A percentile compares a stretch with the other conserved stretches of the same genome.
phyloP scores from a whole-genome alignment of 169 alveolate genomes.

The Plasmodium adleri region DNA sequence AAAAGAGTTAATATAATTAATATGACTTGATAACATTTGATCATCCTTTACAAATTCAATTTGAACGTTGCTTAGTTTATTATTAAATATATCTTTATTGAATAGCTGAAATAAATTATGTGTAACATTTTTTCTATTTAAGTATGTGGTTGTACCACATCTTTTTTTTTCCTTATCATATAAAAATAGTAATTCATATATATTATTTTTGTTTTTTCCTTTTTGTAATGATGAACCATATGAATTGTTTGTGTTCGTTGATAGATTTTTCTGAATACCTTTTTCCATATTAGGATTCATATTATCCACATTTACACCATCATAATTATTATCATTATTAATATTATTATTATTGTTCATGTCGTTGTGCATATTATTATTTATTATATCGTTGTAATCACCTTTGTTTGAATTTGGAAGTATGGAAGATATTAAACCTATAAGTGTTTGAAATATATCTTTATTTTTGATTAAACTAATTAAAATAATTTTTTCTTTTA shows the following conservation, averaged over 20 bases:
- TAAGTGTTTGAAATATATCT: conserved; percentile 36
- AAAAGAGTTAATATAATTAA: conserved; percentile 57
- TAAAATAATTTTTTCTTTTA: conserved; percentile 66
- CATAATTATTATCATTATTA: too few species aligned
- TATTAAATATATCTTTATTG: conserved; percentile 62
- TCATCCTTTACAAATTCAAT: conserved; percentile 67
- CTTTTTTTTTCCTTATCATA: conserved; percentile 28
- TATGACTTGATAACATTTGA: conserved; percentile 37
- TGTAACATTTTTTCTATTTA: conserved; percentile 45
- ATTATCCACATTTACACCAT: too few species aligned
- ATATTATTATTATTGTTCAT: too few species aligned
- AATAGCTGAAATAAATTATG: conserved; percentile 59
- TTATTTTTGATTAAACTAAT: conserved; percentile 41
- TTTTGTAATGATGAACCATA: too few species aligned
- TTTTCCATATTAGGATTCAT: not conserved
- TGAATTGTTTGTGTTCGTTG: too few species aligned
- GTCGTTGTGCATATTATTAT: too few species aligned
- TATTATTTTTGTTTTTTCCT: conserved; percentile 7
- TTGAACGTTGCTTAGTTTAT: conserved; percentile 35
- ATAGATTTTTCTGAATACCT: not conserved
- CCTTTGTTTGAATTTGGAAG: conserved; percentile 36
- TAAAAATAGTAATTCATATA: conserved; percentile 28
- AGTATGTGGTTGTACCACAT: conserved; percentile 15
- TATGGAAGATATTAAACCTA: conserved; percentile 41
- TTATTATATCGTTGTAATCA: too few species aligned